These are phyloP conservation scores for Sclerotinia minor DNA, from an alignment of 2,329 filamentous ascomycete species.

Conservation along the genomic window DNA sequence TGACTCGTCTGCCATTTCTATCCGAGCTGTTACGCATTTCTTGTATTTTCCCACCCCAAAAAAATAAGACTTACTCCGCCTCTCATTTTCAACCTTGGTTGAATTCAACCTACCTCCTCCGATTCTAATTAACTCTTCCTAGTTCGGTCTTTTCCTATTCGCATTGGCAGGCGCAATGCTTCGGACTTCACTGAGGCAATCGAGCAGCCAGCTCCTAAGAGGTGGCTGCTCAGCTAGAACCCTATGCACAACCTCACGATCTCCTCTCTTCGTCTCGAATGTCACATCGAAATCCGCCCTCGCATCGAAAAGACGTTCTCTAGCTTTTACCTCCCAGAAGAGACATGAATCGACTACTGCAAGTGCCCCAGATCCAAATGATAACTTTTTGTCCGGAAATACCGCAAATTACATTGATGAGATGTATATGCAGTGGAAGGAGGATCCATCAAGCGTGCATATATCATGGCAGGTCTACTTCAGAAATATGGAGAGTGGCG, in stretches of 20 bases:
- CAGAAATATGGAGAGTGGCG: conserved; percentile 97
- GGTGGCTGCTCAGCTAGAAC: conserved; percentile 49
- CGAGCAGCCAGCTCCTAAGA: conserved; percentile 63
- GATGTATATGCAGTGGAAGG: conserved; percentile 98
- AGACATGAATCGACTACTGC: conserved; percentile 57
- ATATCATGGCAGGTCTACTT: conserved; percentile 99
- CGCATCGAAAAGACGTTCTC: conserved; percentile 49
- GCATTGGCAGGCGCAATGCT: conserved; percentile 62
- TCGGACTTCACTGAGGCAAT: conserved; percentile 66
- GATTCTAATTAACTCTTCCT: not conserved
- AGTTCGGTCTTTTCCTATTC: conserved; percentile 29
- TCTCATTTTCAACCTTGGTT: conserved; percentile 42
- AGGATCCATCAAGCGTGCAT: conserved; percentile 90
- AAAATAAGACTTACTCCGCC: conserved; percentile 51
- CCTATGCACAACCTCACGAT: conserved; percentile 43
- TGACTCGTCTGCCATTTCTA: conserved; percentile 23
- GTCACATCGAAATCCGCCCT: conserved; percentile 45
- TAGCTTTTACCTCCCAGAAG: conserved; percentile 50
- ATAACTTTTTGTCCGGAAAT: conserved; percentile 95
- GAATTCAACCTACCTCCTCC: conserved; percentile 4
- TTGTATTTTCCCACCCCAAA: not conserved
- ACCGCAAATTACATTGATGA: conserved; percentile 99
- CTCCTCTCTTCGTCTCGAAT: conserved; percentile 46
- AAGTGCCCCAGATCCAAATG: conserved; percentile 73
- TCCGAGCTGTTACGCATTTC: conserved; percentile 21